Evolutionary conservation across 768 basidiomycete species (phyloP).

Genomic region (Tricholoma saponaceum): DNA sequence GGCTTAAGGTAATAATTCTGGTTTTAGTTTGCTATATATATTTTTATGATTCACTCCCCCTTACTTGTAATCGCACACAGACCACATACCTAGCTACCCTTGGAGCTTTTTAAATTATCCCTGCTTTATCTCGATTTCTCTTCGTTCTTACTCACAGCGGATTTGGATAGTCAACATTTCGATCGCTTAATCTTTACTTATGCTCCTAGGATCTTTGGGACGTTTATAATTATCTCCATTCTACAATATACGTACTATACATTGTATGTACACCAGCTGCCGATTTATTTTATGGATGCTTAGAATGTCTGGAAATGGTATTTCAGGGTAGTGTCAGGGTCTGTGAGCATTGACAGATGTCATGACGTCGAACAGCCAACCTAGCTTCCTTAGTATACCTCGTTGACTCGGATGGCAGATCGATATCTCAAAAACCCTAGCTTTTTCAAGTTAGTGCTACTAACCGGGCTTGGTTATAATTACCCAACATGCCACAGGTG

Average conservation of each 20-base stretch:
- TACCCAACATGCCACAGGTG: too few relatives aligned
- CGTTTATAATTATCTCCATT: neutral
- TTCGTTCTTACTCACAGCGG: neutral
- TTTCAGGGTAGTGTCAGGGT: neutral
- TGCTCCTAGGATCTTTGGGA: neutral
- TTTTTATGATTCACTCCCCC: neutral
- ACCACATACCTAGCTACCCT: neutral
- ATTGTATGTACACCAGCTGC: neutral
- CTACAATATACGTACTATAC: neutral
- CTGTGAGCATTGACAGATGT: neutral
- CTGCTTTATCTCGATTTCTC: neutral
- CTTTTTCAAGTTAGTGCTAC: too few relatives aligned
- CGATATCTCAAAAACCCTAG: too few relatives aligned
- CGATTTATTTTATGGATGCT: neutral
- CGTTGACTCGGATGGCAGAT: too few relatives aligned
- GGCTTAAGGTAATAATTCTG: slow-evolving; percentile 3
- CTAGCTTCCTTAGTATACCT: too few relatives aligned
- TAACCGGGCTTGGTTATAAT: too few relatives aligned
- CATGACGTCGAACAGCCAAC: too few relatives aligned
- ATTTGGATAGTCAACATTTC: neutral
- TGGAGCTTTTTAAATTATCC: neutral
- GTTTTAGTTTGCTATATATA: neutral
- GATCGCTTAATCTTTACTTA: neutral
- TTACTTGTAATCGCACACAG: neutral
- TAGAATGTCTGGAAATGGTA: neutral